Evolutionary conservation across 202 grass and related monocot genomes (phyloP), one percentile per base, ranked within the genome.

Genomic region (Saccharum hybrid): DNA sequence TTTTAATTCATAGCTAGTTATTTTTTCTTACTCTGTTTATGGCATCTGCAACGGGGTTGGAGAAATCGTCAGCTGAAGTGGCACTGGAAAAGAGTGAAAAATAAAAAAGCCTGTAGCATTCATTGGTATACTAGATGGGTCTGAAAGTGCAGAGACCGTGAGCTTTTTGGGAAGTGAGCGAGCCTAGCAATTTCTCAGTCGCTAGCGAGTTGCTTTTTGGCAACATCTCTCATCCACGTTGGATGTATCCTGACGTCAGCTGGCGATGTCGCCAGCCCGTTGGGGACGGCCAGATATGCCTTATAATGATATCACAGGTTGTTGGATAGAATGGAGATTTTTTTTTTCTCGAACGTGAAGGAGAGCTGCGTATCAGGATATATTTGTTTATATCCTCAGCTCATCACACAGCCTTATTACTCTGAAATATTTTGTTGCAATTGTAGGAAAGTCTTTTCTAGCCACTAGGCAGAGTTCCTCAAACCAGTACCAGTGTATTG

Each of bases 21-120:
- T 71, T 83, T 52, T 16, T 81, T 74, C 23, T 60, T 80, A 56
- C 63, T 86, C 45, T 13, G 6, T 66, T 67, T 51, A 19, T 54
- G 51, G 28, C 28, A 28, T 28, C 28, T 28, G 28, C 28, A 28
- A 28, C 28, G 28, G 1, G 28, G 28, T 28, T 28, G 28, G 28
- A 28, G 28, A 28, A 28, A 28, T 28, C 28, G 28, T 28, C 28
- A 28, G 28, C 28, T 28, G 28, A 28, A 28, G 28, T 28, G 28
- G 28, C 28, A 28, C 28, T 28, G 28, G 28, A 28, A 28, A 28
- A 28, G 28, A 28, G 28, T 28, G 28, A 28, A 28, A 28, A 28
- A 28, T 28, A 28, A 28, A 28, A 28, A 28, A 28, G 28, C 28
- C 28, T 28, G 28, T 28, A 28, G 28, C 28, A 28, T 28, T 28